A percentile compares a stretch with the other conserved stretches of the same genome.
Evolutionary conservation across 108 stramenopile species (phyloP).

Genomic region (Pseudonitzschia delicatissima): DNA sequence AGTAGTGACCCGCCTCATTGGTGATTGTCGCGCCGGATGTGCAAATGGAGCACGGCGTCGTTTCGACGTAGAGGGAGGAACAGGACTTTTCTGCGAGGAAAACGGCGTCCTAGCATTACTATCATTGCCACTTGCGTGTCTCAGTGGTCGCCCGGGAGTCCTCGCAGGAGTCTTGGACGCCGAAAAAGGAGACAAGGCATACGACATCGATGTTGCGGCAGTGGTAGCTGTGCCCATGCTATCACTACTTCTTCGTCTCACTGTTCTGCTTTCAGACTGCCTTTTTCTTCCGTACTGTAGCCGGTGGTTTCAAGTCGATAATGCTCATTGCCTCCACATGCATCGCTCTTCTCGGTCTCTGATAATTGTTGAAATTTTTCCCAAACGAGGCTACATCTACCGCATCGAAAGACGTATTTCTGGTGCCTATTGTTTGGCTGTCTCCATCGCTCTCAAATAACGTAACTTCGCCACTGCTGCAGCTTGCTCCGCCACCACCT

Average conservation of each 20-base stretch:
- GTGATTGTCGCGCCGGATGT: constrained; percentile 13
- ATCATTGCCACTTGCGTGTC: not conserved
- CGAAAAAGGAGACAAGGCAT: not conserved
- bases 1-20: constrained; percentile 9
- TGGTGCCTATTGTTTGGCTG: not conserved
- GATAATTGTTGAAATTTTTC: not conserved
- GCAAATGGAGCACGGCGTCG: constrained; percentile 18
- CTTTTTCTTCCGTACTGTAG: constrained; percentile 1
- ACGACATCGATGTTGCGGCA: not conserved
- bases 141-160: constrained; percentile 8
- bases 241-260: constrained; percentile 3
- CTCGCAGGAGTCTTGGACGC: constrained; percentile 16
- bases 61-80: constrained; percentile 19
- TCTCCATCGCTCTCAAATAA: not conserved
- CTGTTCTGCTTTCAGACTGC: not conserved
- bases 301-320: constrained; percentile 4
- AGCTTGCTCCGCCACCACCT: constrained; percentile 3
- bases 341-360: not conserved
- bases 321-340: not conserved
- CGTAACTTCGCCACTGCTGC: not conserved
- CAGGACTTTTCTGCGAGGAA: not conserved
- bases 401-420: constrained; percentile 3
- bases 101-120: constrained; percentile 5
- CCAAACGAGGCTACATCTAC: constrained; percentile 7
- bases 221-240: not conserved